Evolutionary conservation across 208 protist species (phyloP).

Genomic region (Trichomonas gallinae): DNA sequence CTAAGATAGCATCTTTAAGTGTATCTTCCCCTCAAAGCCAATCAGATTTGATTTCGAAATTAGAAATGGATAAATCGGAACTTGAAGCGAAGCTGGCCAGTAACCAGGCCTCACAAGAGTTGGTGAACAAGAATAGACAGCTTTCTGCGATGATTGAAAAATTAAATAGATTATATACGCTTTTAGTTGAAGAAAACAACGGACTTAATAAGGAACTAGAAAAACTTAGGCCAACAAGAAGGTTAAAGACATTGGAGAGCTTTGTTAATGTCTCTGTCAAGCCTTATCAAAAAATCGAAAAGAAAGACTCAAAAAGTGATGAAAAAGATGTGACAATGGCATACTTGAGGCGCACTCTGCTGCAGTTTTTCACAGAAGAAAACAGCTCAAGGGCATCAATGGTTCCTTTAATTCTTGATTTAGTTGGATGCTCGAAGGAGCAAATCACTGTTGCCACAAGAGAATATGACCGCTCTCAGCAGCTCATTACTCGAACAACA

Average conservation of each 20-base stretch:
- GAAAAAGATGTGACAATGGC: not conserved
- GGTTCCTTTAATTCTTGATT: not conserved
- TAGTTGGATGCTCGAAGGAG: not conserved
- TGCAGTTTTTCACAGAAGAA: not conserved
- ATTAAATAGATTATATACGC: not conserved
- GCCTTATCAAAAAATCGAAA: not conserved
- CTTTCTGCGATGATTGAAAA: not conserved
- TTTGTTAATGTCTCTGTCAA: not conserved
- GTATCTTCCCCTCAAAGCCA: not conserved
- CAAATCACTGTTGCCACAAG: not conserved
- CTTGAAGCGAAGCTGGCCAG: not conserved
- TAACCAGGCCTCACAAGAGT: not conserved
- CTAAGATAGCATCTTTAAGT: not conserved
- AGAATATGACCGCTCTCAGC: not conserved
- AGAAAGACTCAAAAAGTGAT: not conserved
- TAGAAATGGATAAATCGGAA: not conserved
- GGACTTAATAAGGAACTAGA: not conserved
- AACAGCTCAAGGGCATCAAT: not conserved
- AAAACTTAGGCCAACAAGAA: not conserved
- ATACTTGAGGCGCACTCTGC: not conserved
- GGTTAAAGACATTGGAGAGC: not conserved
- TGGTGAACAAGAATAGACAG: not conserved
- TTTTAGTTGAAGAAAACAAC: not conserved
- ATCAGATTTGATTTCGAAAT: not conserved
- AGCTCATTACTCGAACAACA: not conserved